Conservation (phyloP, 116 monocot genomes). For the Papilionanthe hybrid region DNA sequence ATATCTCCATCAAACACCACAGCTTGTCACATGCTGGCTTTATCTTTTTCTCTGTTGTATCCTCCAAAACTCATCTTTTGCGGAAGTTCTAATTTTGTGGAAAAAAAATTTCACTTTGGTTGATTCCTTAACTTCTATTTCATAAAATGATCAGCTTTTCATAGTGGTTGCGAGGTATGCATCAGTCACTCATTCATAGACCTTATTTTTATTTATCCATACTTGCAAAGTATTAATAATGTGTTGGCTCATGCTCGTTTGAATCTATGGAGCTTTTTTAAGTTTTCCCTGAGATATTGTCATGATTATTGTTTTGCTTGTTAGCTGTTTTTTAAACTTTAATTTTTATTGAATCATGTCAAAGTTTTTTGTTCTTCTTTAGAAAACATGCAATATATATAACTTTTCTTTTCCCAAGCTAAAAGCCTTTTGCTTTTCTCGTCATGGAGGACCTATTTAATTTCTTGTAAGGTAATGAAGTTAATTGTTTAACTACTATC, state of each 20-base stretch:
- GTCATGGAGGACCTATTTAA: too few species aligned
- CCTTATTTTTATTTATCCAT: background rate
- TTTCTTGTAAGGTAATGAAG: too few species aligned
- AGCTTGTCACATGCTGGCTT: conserved; percentile 97
- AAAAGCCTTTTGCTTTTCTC: too few species aligned
- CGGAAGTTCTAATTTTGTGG: conserved; percentile 3
- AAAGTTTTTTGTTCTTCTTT: background rate
- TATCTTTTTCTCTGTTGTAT: conserved; percentile 99
- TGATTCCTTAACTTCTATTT: conserved; percentile 20
- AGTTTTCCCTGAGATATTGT: background rate
- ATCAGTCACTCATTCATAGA: conserved; percentile 5
- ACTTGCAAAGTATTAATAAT: background rate
- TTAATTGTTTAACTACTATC: background rate
- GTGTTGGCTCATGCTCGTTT: background rate
- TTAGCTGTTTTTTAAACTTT: background rate
- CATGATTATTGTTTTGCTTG: background rate
- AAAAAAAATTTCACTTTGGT: conserved; percentile 2
- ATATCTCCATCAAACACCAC: conserved; percentile 95
- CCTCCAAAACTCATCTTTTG: conserved; percentile 31
- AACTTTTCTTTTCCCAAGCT: too few species aligned
- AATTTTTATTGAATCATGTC: background rate
- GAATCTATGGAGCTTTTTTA: background rate
- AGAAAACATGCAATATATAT: background rate
- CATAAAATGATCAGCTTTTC: conserved; percentile 73
- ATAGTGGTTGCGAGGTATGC: conserved; percentile 87